Conservation (phyloP, 2,329 filamentous ascomycete species). For the Dryadomyces quercus-mongolicae region DNA sequence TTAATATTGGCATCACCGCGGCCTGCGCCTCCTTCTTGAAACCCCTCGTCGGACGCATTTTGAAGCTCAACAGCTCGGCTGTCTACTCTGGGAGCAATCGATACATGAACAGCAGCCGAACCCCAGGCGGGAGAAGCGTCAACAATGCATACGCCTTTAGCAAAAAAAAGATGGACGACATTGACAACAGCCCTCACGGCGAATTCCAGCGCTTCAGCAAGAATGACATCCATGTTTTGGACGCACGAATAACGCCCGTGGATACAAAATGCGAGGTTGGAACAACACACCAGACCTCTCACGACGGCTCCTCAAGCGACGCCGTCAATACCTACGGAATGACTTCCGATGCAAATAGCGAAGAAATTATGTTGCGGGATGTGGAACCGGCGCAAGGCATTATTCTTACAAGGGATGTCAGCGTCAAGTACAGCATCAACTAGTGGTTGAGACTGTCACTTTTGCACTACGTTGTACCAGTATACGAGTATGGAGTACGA, state of each 20-base stretch:
- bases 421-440: neutral
- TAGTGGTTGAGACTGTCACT: neutral
- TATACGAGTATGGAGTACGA: neutral
- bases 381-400: neutral
- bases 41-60: conserved; percentile 12
- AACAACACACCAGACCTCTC: neutral
- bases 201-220: neutral
- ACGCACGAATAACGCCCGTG: neutral
- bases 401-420: neutral
- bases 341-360: conserved; percentile 1
- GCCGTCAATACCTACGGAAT: neutral
- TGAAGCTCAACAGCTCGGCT: conserved; percentile 5
- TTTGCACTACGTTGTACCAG: neutral
- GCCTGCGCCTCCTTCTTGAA: conserved; percentile 15
- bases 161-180: neutral
- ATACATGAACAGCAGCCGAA: neutral
- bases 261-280: neutral
- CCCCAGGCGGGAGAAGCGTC: neutral
- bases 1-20: conserved; percentile 15
- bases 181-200: neutral
- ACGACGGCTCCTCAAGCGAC: neutral
- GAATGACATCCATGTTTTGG: neutral
- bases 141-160: neutral
- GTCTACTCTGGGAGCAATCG: neutral
- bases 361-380: conserved; percentile 5